phyloP scores from a whole-genome alignment of 371 early-diverging fungal species.

The Choanephora cucurbitarum region DNA sequence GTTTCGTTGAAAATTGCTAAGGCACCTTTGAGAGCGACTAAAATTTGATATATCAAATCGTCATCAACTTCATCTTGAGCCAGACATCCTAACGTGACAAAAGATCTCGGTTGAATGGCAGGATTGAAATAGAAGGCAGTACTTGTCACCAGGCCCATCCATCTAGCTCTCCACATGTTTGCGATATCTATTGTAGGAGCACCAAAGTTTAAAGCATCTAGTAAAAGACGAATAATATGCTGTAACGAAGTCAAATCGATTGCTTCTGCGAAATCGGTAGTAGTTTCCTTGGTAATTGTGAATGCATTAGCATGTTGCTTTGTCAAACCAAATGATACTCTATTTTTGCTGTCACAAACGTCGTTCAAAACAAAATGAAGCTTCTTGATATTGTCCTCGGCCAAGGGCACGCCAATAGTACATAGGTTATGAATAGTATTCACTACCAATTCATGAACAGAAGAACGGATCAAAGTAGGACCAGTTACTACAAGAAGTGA shows the following conservation, averaged over 20 bases:
- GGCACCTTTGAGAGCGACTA: conserved; percentile 84
- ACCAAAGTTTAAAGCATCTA: conserved; percentile 79
- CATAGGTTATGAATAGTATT: conserved; percentile 89
- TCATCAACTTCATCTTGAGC: conserved; percentile 88
- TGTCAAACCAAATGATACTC: conserved; percentile 80
- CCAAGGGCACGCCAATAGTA: conserved; percentile 60
- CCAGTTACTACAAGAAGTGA: conserved; percentile 84
- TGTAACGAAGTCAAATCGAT: conserved; percentile 78
- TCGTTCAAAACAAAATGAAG: conserved; percentile 64
- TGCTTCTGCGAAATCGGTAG: conserved; percentile 64
- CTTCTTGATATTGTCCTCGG: conserved; percentile 61
- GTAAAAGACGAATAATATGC: conserved; percentile 71
- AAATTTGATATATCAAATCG: conserved; percentile 84
- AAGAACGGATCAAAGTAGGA: conserved; percentile 77
- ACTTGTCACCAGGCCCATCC: conserved; percentile 90
- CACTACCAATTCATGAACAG: conserved; percentile 90
- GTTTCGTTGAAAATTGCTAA: conserved; percentile 81
- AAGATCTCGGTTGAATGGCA: conserved; percentile 91
- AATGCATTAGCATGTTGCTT: conserved; percentile 76
- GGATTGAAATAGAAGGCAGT: conserved; percentile 93
- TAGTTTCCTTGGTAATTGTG: conserved; percentile 65
- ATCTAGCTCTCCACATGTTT: conserved; percentile 85
- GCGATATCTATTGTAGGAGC: conserved; percentile 73
- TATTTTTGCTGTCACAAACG: conserved; percentile 77
- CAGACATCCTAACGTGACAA: conserved; percentile 90